Percentiles rank a stretch among this genome's conserved stretches.
Evolutionary conservation across 768 basidiomycete genomes (phyloP).

Genomic region (Mycena vulgaris): DNA sequence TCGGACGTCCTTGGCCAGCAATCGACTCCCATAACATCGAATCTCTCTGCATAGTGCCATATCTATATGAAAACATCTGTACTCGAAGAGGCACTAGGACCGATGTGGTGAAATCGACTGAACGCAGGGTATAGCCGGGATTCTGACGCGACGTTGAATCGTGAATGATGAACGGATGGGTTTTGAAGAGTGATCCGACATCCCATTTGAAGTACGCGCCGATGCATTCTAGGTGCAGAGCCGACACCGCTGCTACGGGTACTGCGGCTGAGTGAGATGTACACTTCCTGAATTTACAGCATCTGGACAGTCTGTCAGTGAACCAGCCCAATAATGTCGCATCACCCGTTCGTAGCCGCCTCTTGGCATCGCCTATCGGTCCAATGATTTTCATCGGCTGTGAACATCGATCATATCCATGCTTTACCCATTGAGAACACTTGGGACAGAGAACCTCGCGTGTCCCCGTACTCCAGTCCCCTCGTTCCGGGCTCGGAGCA

Average conservation of each 20-base stretch:
- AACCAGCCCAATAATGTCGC: too few species aligned
- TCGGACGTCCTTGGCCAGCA: too few species aligned
- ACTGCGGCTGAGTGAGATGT: too few species aligned
- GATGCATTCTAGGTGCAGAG: not conserved
- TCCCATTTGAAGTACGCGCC: conserved; percentile 31
- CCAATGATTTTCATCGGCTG: not conserved
- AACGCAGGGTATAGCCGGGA: conserved; percentile 24
- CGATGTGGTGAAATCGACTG: conserved; percentile 38
- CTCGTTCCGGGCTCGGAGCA: too few species aligned
- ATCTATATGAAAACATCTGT: too few species aligned
- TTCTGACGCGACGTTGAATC: conserved; percentile 22
- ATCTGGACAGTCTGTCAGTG: too few species aligned
- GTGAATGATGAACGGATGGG: conserved; percentile 39
- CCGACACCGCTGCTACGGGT: too few species aligned
- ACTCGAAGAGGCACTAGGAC: too few species aligned
- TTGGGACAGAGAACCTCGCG: conserved; percentile 2
- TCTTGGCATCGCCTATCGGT: not conserved
- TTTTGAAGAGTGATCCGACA: conserved; percentile 27
- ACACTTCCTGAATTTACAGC: too few species aligned
- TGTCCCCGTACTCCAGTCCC: not conserved
- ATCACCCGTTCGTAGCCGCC: too few species aligned
- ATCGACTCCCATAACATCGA: too few species aligned
- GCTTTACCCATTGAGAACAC: not conserved
- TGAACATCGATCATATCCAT: not conserved
- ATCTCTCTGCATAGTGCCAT: too few species aligned